A percentile compares a stretch with the other conserved stretches of the same genome.
Evolutionary conservation across 345 rosid species (phyloP).

Genomic region (Arabidopsis thaliana): TAIR10.1 NC_003076.8:1250501-1251000

Average conservation of each 20-base stretch:
- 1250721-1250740: constrained; percentile 24
- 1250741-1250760: constrained; percentile 9
- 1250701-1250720: constrained; percentile 33
- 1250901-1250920: constrained; percentile 48
- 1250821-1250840: constrained; percentile 95
- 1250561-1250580: constrained; percentile 29
- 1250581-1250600: not conserved
- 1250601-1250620: constrained; percentile 73
- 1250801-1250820: constrained; percentile 93
- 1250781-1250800: constrained; percentile 83
- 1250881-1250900: not conserved
- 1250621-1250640: constrained; percentile 89
- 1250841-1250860: constrained; percentile 74
- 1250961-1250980: constrained; percentile 94
- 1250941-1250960: constrained; percentile 99
- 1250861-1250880: constrained; percentile 12
- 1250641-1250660: constrained; percentile 93
- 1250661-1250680: constrained; percentile 78
- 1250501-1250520: constrained; percentile 36
- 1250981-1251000: constrained; percentile 80
- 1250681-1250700: constrained; percentile 98
- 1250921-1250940: constrained; percentile 92
- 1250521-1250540: constrained; percentile 37
- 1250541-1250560: constrained; percentile 36
- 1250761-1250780: not conserved